Evolutionary conservation across 106 monocot species (phyloP).

Genomic region (Hemerocallis citrina): DNA sequence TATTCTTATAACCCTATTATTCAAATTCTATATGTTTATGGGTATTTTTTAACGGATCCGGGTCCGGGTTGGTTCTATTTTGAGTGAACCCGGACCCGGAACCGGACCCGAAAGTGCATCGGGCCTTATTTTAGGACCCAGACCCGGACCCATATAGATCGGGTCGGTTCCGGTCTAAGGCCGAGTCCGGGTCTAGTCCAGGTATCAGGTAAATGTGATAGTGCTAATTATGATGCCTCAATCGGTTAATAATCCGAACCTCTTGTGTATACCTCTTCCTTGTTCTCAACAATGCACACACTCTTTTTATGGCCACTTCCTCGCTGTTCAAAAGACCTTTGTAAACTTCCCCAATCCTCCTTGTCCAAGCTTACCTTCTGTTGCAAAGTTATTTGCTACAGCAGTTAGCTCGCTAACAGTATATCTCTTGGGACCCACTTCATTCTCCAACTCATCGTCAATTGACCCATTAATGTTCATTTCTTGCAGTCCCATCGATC

Average conservation of each 20-base stretch:
- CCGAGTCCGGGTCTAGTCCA: no score
- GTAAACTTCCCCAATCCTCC: conserved; percentile 28
- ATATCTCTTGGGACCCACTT: conserved; percentile 11
- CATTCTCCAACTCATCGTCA: conserved; percentile 18
- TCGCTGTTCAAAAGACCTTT: conserved; percentile 4
- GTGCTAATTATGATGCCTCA: no score
- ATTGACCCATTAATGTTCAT: background rate
- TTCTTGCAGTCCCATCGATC: background rate
- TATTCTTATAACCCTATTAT: no score
- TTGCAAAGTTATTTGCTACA: conserved; percentile 17
- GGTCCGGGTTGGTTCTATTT: no score
- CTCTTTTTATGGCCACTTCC: conserved; percentile 22
- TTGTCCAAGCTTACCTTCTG: conserved; percentile 14
- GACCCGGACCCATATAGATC: no score
- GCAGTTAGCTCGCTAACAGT: background rate
- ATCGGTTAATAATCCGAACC: conserved; percentile 17
- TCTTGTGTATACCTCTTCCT: conserved; percentile 14
- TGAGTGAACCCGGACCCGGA: no score
- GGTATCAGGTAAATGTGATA: no score
- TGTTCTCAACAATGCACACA: conserved; percentile 6
- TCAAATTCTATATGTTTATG: no score
- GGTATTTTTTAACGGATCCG: no score
- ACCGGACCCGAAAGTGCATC: no score
- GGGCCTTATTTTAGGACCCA: no score
- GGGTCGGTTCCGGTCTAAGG: no score